Percentiles rank a stretch among this genome's conserved stretches.
These are phyloP conservation scores for Colletotrichum truncatum DNA, from an alignment of 2,329 filamentous ascomycete species.

Conservation along the genomic window DNA sequence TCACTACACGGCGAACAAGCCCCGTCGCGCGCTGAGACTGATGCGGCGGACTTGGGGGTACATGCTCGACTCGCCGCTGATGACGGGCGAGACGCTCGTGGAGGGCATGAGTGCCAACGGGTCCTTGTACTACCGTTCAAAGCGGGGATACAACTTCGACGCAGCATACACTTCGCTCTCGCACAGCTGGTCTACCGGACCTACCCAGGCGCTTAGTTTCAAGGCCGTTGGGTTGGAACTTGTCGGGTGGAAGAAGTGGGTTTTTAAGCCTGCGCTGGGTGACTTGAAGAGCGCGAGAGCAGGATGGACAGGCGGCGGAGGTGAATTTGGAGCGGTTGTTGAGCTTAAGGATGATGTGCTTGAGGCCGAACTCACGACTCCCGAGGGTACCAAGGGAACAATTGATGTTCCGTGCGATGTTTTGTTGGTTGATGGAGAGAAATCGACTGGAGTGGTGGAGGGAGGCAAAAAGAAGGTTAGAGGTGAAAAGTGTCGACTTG, in stretches of 20 bases:
- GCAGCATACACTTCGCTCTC: conserved; percentile 42
- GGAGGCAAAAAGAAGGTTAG: neutral
- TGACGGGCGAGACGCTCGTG: conserved; percentile 46
- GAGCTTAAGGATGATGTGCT: neutral
- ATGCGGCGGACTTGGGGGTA: conserved; percentile 40
- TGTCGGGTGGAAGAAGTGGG: conserved; percentile 37
- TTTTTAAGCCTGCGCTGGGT: conserved; percentile 35
- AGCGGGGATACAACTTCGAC: conserved; percentile 42
- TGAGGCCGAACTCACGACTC: conserved; percentile 16
- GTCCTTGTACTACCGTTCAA: conserved; percentile 42
- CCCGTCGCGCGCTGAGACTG: conserved; percentile 38
- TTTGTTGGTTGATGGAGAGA: neutral
- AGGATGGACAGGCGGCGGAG: conserved; percentile 28
- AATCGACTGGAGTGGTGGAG: neutral
- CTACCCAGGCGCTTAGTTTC: conserved; percentile 37
- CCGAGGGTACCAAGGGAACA: neutral
- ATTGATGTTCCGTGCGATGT: neutral
- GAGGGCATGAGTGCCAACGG: conserved; percentile 49
- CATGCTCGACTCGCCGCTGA: conserved; percentile 38
- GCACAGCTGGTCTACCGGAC: conserved; percentile 45
- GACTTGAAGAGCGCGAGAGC: conserved; percentile 31
- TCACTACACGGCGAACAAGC: conserved; percentile 36
- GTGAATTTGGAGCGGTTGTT: neutral
- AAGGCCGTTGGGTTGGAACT: conserved; percentile 38
- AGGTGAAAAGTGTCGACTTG: neutral